phyloP scores from a whole-genome alignment of 345 rosid species.

The Rhodomyrtus tomentosa region DNA sequence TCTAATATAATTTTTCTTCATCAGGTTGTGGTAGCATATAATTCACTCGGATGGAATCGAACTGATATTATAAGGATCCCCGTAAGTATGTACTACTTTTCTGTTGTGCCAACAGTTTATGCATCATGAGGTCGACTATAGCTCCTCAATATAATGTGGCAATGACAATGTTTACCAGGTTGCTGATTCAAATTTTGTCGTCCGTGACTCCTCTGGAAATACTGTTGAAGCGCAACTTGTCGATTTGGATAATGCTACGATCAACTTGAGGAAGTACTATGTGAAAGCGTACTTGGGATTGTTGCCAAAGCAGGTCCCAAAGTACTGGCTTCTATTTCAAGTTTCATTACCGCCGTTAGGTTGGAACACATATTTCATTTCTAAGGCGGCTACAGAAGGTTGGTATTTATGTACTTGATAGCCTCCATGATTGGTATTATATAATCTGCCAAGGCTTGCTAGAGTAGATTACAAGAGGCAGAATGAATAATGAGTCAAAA shows the following conservation, averaged over 20 bases:
- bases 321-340: constrained; percentile 67
- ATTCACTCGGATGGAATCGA: constrained; percentile 76
- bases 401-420: not conserved
- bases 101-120: not conserved
- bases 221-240: constrained; percentile 35
- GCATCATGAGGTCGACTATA: not conserved
- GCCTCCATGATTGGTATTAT: not conserved
- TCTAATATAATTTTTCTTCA: not conserved
- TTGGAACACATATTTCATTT: constrained; percentile 73
- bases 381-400: constrained; percentile 41
- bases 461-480: not conserved
- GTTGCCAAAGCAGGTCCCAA: constrained; percentile 25
- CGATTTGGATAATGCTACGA: constrained; percentile 47
- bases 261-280: constrained; percentile 48
- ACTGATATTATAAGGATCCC: constrained; percentile 62
- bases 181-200: constrained; percentile 34
- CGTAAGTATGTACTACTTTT: constrained; percentile 18
- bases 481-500: not conserved
- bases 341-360: constrained; percentile 68
- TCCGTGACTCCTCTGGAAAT: constrained; percentile 52
- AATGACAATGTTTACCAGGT: constrained; percentile 29
- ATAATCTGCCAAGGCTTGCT: not conserved
- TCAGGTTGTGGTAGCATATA: constrained; percentile 73
- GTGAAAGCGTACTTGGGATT: constrained; percentile 51
- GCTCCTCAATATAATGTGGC: not conserved